Base-by-base conservation (phyloP, 306 rosid genomes). In the Vigna trinervia region DNA sequence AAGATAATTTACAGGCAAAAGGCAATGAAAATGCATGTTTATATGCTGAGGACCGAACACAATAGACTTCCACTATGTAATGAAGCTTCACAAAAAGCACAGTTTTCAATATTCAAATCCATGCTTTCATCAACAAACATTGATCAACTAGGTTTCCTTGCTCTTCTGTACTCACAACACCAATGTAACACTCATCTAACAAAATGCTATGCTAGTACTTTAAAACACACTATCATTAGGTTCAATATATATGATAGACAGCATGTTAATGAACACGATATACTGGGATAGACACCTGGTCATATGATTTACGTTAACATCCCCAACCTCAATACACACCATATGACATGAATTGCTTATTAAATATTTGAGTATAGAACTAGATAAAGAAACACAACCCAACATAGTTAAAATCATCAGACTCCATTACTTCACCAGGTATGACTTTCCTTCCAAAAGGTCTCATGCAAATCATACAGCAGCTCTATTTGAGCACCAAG, bases 401-500 rank as follows among this genome's bases (percentile, higher is more conserved):
- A 47, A 58, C 74, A 84, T 39, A 86, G 26, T 80, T 58, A 74
- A 76, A 75, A 62, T 64, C 73, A 82, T 78, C 47, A 74, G 67
- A 50, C 41, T 20, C 76, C 66, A 75, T 75, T 68, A 79, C 86
- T 76, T 86, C 85, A 84, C 87, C 85, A 80, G 83, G 81, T 67
- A 86, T 74, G 74, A 83, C 73, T 65, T 56, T 54, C 81, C 84
- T 84, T 85, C 87, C 84, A 87, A 76, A 76, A 84, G 85, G 75
- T 88, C 88, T 88, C 86, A 89, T 80, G 87, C 89, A 92, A 80
- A 86, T 85, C 87, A 84, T 61, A 83, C 59, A 81, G 84, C 72
- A 82, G 82, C 89, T 76, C 94, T 84, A 80, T 85, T 83, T 78
- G 84, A 89, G 89, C 83, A 79, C 97, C 83, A 88, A 83, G 97